Base-by-base conservation (phyloP, 2,329 filamentous ascomycete species). In the Cytospora schulzeri region DNA sequence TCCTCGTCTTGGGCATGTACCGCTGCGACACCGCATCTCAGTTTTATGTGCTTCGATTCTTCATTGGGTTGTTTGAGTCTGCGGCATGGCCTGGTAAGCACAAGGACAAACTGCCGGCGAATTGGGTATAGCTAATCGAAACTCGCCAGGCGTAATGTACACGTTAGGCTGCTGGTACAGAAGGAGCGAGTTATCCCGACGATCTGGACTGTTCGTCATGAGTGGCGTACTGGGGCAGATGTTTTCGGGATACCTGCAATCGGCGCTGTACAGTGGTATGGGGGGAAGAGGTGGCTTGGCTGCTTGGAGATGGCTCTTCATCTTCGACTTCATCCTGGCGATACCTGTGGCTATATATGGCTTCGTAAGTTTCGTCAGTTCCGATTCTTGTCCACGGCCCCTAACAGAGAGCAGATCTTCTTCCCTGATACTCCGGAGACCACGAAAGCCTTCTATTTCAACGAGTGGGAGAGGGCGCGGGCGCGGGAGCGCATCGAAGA, bases 401-500 rank as follows among this genome's bases (percentile, higher is more conserved):
- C 53, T 62, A 15, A 62, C 22, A 7, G 29, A 8, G n/a, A 29
- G 9, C 26, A 67, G 71, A 68, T 77, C 61, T 75, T 74, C 52
- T 75, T 76, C 51, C 80, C 80, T 0, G 80, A 81, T 61, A 80
- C 78, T 0, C 79, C 80, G 0, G 71, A 79, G 60, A 77, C 72
- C 1, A 80, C 78, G 0, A 72, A 69, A 1, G 79, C 79, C 0
- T 79, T 76, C 63, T 82, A 77, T 56, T 70, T 81, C 26, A 78
- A 71, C 72, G 76, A 77, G 0, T 74, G 87, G 68, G 90, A 93
- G 74, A 82, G 83, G 28, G 80, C 85, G 63, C 83, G 88, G 48
- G 88, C 91, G 67, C 80, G 84, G 17, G 83, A 89, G 54, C 84
- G 90, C 67, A 93, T 94, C 72, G 83, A 90, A 68, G 83, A 87